phyloP scores from a whole-genome alignment of 2,329 filamentous ascomycete genomes.

The Fusarium sp. region DNA sequence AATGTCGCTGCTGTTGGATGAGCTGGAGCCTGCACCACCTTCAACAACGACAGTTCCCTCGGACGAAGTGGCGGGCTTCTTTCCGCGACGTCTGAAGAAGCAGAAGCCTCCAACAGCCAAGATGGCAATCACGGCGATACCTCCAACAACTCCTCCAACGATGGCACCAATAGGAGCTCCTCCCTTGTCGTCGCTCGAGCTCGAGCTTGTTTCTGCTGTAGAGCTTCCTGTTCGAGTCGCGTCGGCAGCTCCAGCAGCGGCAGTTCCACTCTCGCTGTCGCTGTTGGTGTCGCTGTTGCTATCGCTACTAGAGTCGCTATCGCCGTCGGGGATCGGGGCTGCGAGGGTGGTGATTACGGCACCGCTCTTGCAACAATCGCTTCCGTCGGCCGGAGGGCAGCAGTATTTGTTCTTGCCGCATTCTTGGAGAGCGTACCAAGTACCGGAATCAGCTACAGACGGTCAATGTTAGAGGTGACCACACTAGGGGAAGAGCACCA shows the following conservation, averaged over 20 bases:
- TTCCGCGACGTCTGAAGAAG: constrained; percentile 20
- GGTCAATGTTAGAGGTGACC: not conserved
- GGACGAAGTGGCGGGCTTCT: not conserved
- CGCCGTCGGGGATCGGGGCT: constrained; percentile 1
- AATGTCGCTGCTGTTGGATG: not conserved
- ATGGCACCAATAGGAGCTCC: constrained; percentile 20
- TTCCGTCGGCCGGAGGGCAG: constrained; percentile 23
- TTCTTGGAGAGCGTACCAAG: constrained; percentile 21
- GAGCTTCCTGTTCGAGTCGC: not conserved
- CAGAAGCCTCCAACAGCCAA: constrained; percentile 20
- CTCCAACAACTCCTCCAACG: constrained; percentile 31
- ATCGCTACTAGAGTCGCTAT: not conserved
- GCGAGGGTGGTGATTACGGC: constrained; percentile 26
- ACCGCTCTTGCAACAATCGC: constrained; percentile 29
- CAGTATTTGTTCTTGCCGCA: constrained; percentile 38
- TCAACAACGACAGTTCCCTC: not conserved
- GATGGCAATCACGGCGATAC: constrained; percentile 24
- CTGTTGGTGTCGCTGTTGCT: not conserved
- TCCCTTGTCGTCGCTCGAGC: not conserved
- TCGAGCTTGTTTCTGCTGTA: not conserved
- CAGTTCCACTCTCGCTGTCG: not conserved
- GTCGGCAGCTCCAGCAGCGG: not conserved
- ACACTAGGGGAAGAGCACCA: not conserved
- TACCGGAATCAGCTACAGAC: constrained; percentile 5
- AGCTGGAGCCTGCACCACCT: not conserved